Conservation (phyloP, 495 filamentous ascomycete genomes). For the Talaromyces adpressus region DNA sequence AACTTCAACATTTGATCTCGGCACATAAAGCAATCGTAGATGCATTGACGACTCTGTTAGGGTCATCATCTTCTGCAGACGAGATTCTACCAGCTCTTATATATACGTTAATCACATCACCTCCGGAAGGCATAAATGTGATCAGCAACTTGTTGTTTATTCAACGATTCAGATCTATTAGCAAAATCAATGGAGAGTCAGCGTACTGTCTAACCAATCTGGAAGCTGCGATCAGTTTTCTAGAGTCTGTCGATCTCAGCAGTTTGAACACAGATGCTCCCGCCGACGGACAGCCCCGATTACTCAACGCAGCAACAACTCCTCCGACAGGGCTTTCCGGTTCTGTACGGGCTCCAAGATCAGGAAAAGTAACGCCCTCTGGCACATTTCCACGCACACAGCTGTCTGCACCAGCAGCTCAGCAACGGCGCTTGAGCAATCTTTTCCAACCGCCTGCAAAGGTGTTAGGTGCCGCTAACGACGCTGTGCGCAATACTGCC, state of each 20-base stretch:
- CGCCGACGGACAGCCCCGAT: slow-evolving; percentile 54
- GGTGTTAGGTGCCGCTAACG: slow-evolving; percentile 73
- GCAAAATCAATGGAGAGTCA: slow-evolving; percentile 82
- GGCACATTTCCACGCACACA: slow-evolving; percentile 35
- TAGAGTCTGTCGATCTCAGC: slow-evolving; percentile 95
- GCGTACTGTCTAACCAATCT: slow-evolving; percentile 96
- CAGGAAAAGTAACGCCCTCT: slow-evolving; percentile 24
- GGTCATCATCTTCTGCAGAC: slow-evolving; percentile 90
- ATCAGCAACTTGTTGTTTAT: slow-evolving; percentile 93
- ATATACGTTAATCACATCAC: slow-evolving; percentile 85
- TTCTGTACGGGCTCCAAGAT: slow-evolving; percentile 26
- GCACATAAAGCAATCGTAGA: slow-evolving; percentile 94
- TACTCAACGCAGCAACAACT: slow-evolving; percentile 44
- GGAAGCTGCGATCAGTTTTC: slow-evolving; percentile 88
- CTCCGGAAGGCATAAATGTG: slow-evolving; percentile 76
- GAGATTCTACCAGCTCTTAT: slow-evolving; percentile 96
- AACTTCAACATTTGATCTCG: slow-evolving; percentile 80
- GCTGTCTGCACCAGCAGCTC: slow-evolving; percentile 31
- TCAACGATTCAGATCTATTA: slow-evolving; percentile 82
- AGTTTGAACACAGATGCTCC: slow-evolving; percentile 80
- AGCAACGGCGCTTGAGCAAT: slow-evolving; percentile 66
- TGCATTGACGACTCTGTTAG: slow-evolving; percentile 62
- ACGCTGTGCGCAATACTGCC: slow-evolving; percentile 76
- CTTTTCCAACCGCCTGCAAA: slow-evolving; percentile 76
- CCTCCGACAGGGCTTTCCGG: slow-evolving; percentile 29